Conservation (phyloP, 768 basidiomycete genomes). For the Serendipita sp. region DNA sequence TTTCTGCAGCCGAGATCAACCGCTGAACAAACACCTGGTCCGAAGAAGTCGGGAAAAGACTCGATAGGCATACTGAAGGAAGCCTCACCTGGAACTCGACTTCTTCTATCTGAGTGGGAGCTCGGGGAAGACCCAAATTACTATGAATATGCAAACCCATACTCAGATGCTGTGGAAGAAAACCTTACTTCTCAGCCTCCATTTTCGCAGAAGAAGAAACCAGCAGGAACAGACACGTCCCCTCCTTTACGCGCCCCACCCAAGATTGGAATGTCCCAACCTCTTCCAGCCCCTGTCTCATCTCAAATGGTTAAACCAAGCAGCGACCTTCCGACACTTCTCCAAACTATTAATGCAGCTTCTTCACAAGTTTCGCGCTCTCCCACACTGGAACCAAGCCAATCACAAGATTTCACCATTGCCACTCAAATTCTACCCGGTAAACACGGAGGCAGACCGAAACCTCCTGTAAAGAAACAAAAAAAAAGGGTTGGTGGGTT, state of each 20-base stretch:
- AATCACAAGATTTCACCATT: background rate
- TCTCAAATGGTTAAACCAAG: background rate
- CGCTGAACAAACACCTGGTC: background rate
- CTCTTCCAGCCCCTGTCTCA: background rate
- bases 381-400: background rate
- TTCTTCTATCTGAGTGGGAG: background rate
- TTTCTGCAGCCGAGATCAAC: background rate
- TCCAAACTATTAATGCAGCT: background rate
- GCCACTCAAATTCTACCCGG: background rate
- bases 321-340: background rate
- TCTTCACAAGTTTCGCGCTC: background rate
- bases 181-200: background rate
- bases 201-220: background rate
- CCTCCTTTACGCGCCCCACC: background rate
- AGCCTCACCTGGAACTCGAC: background rate
- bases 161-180: background rate
- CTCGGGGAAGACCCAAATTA: background rate
- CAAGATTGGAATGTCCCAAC: constrained; percentile 2
- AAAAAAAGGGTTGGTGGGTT: background rate
- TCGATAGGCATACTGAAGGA: background rate
- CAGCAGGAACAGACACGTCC: background rate
- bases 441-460: background rate
- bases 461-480: background rate
- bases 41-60: background rate
- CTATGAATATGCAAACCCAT: background rate